phyloP scores from a whole-genome alignment of 2,329 filamentous ascomycete genomes.

The Cladobotryum mycophilum region DNA sequence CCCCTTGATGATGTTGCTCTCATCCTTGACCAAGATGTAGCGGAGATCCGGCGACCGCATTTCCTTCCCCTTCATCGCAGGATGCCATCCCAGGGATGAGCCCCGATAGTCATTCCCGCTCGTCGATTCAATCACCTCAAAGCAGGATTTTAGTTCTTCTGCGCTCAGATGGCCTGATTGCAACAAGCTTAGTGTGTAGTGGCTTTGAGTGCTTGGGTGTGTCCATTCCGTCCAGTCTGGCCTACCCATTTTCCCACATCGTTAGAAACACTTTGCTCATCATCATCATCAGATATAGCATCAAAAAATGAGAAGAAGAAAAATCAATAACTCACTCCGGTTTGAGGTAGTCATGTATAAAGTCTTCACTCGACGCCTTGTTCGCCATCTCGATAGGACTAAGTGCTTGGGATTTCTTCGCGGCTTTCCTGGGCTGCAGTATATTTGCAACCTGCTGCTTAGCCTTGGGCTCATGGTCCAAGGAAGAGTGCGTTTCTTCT shows the following conservation, averaged over 20 bases:
- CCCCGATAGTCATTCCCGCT: slow-evolving; percentile 57
- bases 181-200: slow-evolving; percentile 40
- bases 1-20: slow-evolving; percentile 32
- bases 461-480: too few species aligned
- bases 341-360: slow-evolving; percentile 42
- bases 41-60: slow-evolving; percentile 63
- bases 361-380: slow-evolving; percentile 39
- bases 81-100: slow-evolving; percentile 59
- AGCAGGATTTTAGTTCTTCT: slow-evolving; percentile 47
- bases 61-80: slow-evolving; percentile 54
- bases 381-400: slow-evolving; percentile 45
- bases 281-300: slow-evolving; percentile 1
- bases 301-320: too few species aligned
- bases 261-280: not conserved
- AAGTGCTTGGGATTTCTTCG: slow-evolving; percentile 4
- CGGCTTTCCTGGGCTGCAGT: not conserved
- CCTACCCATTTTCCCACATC: slow-evolving; percentile 6
- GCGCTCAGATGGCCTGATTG: slow-evolving; percentile 32
- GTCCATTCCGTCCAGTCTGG: slow-evolving; percentile 39
- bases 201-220: slow-evolving; percentile 38
- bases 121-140: slow-evolving; percentile 54
- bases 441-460: not conserved
- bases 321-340: slow-evolving; percentile 35
- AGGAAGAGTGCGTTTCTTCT: too few species aligned
- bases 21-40: slow-evolving; percentile 55